Percentiles rank a stretch among this genome's conserved stretches.
phyloP scores from a whole-genome alignment of 371 early-diverging fungal species.

The Mycotypha africana region DNA sequence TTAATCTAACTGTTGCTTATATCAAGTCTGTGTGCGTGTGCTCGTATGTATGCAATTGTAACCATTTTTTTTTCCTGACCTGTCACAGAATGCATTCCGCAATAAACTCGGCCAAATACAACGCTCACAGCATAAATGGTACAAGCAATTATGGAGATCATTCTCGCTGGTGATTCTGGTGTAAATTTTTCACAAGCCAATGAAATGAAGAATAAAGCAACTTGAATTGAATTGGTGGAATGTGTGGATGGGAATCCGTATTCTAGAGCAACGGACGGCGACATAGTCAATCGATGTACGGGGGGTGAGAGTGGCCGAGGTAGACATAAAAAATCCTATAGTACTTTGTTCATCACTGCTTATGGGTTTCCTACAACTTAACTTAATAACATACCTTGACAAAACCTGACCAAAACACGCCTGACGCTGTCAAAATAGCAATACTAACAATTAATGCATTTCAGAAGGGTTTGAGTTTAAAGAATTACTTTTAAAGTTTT shows the following conservation, averaged over 20 bases:
- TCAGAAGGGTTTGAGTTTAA: not conserved
- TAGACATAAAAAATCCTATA: constrained; percentile 68
- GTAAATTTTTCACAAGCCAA: constrained; percentile 35
- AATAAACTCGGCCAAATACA: constrained; percentile 63
- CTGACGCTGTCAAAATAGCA: constrained; percentile 48
- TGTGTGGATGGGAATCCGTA: constrained; percentile 85
- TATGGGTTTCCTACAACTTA: too few species aligned
- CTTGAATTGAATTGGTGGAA: constrained; percentile 66
- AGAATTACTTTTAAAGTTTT: too few species aligned
- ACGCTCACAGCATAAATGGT: constrained; percentile 60
- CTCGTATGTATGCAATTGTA: not conserved
- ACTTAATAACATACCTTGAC: constrained; percentile 45
- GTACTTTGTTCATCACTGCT: too few species aligned
- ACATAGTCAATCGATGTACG: constrained; percentile 59
- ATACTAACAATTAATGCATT: constrained; percentile 30
- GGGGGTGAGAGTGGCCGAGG: constrained; percentile 75
- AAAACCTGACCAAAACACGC: constrained; percentile 66
- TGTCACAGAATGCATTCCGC: constrained; percentile 74
- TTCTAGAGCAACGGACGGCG: constrained; percentile 59
- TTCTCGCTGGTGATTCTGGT: constrained; percentile 35
- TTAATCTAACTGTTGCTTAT: not conserved
- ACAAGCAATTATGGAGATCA: constrained; percentile 34
- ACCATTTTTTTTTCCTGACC: constrained; percentile 21
- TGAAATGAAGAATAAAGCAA: constrained; percentile 59
- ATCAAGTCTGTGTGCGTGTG: not conserved